A percentile compares a stretch with the other conserved stretches of the same genome.
Conservation (phyloP, 2,329 filamentous ascomycete species). For the Penicillium sp. region DNA sequence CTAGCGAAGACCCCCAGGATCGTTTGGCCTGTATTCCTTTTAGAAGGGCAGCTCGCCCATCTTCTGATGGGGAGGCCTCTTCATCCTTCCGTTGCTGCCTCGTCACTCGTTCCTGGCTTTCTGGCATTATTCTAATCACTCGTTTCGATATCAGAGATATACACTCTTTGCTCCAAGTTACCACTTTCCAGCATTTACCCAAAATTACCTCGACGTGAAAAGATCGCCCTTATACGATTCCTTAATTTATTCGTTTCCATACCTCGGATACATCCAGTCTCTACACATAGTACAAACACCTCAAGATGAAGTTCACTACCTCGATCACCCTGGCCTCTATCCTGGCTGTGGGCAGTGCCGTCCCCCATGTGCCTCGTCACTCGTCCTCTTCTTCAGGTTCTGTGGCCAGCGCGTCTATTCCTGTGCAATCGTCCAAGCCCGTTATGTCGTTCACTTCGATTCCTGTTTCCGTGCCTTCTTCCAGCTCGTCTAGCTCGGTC, state of each 20-base stretch:
- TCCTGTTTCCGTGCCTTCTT: not conserved
- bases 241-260: not conserved
- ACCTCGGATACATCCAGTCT: not conserved
- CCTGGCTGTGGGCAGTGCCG: slow-evolving; percentile 6
- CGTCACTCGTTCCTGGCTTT: slow-evolving; percentile 1
- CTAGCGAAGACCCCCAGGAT: not conserved
- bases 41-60: not conserved
- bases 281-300: slow-evolving; percentile 27
- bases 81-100: not conserved
- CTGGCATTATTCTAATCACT: slow-evolving; percentile 1
- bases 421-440: not conserved
- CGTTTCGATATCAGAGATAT: not conserved
- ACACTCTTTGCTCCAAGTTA: not conserved
- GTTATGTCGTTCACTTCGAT: not conserved
- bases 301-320: slow-evolving; percentile 31
- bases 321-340: slow-evolving; percentile 6
- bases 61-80: not conserved
- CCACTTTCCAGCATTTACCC: too few species aligned
- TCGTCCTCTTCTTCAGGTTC: not conserved
- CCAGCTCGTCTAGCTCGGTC: not conserved
- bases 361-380: slow-evolving; percentile 4
- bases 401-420: not conserved
- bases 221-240: not conserved
- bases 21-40: not conserved
- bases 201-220: not conserved